A percentile compares a stretch with the other conserved stretches of the same genome.
Conservation (phyloP, 177 flowering plant genomes). For the Vitis hybrid region DNA sequence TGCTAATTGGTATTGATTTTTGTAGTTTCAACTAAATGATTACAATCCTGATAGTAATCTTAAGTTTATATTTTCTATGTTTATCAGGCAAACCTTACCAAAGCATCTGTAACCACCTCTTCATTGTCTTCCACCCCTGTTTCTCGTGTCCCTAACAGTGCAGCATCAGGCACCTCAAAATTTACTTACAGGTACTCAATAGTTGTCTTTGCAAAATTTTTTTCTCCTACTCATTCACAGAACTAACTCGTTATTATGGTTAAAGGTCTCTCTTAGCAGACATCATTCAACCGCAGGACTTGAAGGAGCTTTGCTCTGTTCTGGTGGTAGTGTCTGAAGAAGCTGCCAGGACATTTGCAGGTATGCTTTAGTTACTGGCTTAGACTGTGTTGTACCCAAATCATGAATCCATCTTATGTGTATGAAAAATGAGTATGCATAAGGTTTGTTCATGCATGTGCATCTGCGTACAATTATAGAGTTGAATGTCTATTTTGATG, state of each 20-base stretch:
- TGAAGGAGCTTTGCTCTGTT: conserved; percentile 83
- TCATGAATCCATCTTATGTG: too few species aligned
- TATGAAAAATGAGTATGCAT: too few species aligned
- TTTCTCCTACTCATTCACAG: not conserved
- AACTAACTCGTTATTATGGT: conserved; percentile 23
- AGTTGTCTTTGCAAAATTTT: conserved; percentile 1
- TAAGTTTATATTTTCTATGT: conserved; percentile 9
- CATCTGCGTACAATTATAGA: too few species aligned
- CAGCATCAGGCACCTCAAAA: conserved; percentile 59
- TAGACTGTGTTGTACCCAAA: not conserved
- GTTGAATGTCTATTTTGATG: too few species aligned
- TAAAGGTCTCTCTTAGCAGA: conserved; percentile 86
- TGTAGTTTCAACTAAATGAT: not conserved
- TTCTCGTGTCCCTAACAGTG: conserved; percentile 37
- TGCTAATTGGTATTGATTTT: too few species aligned
- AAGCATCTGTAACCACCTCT: conserved; percentile 48
- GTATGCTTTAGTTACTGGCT: conserved; percentile 32
- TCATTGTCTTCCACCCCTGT: conserved; percentile 46
- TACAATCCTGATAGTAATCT: not conserved
- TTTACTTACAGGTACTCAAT: conserved; percentile 67
- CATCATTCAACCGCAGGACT: conserved; percentile 76
- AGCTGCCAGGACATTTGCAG: conserved; percentile 69
- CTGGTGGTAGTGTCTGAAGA: conserved; percentile 67
- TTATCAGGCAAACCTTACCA: conserved; percentile 53
- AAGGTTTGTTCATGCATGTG: too few species aligned